Evolutionary conservation across 2,329 filamentous ascomycete genomes (phyloP).

Genomic region (Hirsutella thompsonii): DNA sequence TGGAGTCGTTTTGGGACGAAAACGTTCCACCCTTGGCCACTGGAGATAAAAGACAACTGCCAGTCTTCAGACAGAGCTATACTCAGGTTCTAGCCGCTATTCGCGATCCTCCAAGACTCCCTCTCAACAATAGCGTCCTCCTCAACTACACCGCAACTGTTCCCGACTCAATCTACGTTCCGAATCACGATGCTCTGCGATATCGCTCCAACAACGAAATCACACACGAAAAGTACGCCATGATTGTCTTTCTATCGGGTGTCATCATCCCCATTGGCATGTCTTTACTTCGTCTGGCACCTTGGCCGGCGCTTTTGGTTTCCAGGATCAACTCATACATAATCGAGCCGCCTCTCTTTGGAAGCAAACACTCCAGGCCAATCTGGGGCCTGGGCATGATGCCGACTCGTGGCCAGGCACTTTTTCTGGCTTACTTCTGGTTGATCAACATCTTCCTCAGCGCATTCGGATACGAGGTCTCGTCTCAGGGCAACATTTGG

Average conservation of each 20-base stretch:
- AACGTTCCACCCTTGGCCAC: not conserved
- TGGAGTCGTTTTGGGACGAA: constrained; percentile 6
- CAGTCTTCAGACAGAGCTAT: not conserved
- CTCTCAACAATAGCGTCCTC: not conserved
- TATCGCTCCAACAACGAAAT: constrained; percentile 3
- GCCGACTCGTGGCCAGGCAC: constrained; percentile 27
- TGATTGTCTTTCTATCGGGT: constrained; percentile 12
- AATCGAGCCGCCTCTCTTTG: constrained; percentile 14
- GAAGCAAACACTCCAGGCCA: constrained; percentile 11
- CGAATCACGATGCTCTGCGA: constrained; percentile 3
- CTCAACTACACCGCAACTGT: constrained; percentile 7
- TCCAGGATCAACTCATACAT: constrained; percentile 14
- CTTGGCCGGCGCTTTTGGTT: constrained; percentile 5
- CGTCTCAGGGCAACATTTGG: constrained; percentile 13
- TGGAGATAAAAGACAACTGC: no score
- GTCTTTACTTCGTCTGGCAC: constrained; percentile 17
- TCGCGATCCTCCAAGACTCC: not conserved
- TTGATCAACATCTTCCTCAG: constrained; percentile 20
- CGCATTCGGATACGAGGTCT: constrained; percentile 12
- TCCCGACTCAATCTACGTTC: constrained; percentile 3
- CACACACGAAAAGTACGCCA: constrained; percentile 9
- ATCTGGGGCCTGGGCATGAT: constrained; percentile 11
- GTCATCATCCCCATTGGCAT: constrained; percentile 9
- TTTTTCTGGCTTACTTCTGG: constrained; percentile 29
- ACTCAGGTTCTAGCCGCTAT: not conserved